Conservation (phyloP, 345 rosid species). For the Ceriops decandra region DNA sequence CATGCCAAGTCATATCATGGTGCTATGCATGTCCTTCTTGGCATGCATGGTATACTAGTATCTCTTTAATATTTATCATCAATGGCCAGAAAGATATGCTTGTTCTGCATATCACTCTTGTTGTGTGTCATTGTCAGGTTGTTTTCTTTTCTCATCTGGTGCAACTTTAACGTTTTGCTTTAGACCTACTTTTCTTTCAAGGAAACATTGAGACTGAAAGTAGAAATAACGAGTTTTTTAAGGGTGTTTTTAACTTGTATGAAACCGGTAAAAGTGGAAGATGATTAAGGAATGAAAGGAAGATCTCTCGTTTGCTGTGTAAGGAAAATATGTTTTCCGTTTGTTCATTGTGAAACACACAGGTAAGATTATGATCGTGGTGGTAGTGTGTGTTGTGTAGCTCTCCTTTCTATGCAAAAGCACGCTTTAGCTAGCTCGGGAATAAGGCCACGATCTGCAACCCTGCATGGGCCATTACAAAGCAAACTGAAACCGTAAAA, state of each 20-base stretch:
- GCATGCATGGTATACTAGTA: too few relatives aligned
- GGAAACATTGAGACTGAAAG: constrained; percentile 4
- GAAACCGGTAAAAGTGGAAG: constrained; percentile 25
- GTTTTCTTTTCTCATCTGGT: neutral
- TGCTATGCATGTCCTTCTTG: neutral
- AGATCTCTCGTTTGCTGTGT: constrained; percentile 43
- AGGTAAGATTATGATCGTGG: constrained; percentile 1
- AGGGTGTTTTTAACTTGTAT: constrained; percentile 1
- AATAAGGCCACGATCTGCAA: constrained; percentile 10
- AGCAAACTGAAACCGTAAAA: neutral
- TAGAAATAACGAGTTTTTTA: constrained; percentile 5
- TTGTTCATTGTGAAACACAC: constrained; percentile 15
- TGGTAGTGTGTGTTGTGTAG: constrained; percentile 12
- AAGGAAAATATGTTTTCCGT: constrained; percentile 18
- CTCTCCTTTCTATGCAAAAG: constrained; percentile 44
- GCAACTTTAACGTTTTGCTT: neutral
- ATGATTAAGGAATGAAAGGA: constrained; percentile 48
- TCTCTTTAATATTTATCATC: neutral
- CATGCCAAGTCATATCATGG: constrained; percentile 17
- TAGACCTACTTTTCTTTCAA: neutral
- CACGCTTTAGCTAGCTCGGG: constrained; percentile 28
- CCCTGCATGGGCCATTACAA: constrained; percentile 17
- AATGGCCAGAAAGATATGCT: constrained; percentile 6
- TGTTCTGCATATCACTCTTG: constrained; percentile 10
- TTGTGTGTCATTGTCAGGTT: constrained; percentile 7